Evolutionary conservation across 1,139 yeast genomes (phyloP).

Genomic region (Geotrichum carabidarum): DNA sequence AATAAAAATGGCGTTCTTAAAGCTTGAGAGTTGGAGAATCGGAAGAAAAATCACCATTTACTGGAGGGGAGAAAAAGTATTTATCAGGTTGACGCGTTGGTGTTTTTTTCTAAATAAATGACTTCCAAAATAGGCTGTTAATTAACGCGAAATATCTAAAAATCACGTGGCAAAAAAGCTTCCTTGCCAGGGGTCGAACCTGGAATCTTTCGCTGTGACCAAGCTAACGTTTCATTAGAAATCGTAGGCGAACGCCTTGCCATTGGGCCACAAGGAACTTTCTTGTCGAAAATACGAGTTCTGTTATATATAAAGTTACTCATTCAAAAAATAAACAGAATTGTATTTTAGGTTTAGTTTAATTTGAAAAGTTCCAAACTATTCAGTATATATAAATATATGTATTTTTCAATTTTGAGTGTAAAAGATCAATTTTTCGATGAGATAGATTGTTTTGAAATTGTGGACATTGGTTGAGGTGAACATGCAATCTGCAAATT

Average conservation of each 20-base stretch:
- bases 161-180: slow-evolving; percentile 21
- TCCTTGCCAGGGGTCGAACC: slow-evolving; percentile 41
- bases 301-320: background rate
- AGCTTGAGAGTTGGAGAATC: background rate
- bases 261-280: slow-evolving; percentile 32
- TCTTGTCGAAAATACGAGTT: background rate
- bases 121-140: background rate
- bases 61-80: background rate
- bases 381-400: too few species aligned
- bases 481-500: too few species aligned
- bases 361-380: too few species aligned
- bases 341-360: too few species aligned
- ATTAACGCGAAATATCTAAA: background rate
- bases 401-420: too few species aligned
- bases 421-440: too few species aligned
- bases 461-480: too few species aligned
- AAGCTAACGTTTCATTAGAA: slow-evolving; percentile 3
- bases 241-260: slow-evolving; percentile 34
- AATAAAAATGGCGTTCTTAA: background rate
- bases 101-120: background rate
- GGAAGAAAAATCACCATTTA: background rate
- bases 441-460: too few species aligned
- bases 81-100: slow-evolving; percentile 1
- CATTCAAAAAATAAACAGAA: too few species aligned
- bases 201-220: slow-evolving; percentile 35